A percentile compares a stretch with the other conserved stretches of the same genome.
phyloP scores from a whole-genome alignment of 176 grass and related monocot species.

The Chloris gayana region DNA sequence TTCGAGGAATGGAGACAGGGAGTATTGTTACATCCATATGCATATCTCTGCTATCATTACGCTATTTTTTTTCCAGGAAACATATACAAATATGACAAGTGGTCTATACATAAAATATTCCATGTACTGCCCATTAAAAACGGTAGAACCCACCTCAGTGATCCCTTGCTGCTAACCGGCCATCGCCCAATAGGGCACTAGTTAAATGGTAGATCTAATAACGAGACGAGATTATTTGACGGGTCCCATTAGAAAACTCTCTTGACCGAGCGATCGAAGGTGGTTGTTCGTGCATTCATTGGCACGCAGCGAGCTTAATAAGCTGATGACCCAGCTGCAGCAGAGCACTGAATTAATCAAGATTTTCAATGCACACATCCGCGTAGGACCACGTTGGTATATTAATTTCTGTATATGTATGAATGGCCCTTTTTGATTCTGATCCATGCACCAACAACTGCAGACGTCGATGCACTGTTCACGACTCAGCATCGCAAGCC shows the following conservation, averaged over 20 bases:
- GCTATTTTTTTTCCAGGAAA: too few species aligned
- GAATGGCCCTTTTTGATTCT: background rate
- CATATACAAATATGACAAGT: too few species aligned
- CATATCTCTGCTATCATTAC: too few species aligned
- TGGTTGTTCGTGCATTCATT: background rate
- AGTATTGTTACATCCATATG: too few species aligned
- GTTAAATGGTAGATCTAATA: constrained; percentile 10
- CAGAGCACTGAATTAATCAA: background rate
- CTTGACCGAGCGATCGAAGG: constrained; percentile 15
- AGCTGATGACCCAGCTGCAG: constrained; percentile 2
- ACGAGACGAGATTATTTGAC: background rate
- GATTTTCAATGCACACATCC: background rate
- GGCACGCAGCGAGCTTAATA: background rate
- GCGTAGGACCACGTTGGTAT: background rate
- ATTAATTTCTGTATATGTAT: background rate
- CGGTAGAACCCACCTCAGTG: background rate
- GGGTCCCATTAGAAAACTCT: background rate
- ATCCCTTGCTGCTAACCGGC: background rate
- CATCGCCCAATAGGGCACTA: background rate
- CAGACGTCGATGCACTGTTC: background rate
- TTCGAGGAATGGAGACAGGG: too few species aligned
- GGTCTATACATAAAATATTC: too few species aligned
- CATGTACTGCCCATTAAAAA: background rate
- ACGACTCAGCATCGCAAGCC: background rate
- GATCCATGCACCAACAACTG: background rate